Conservation (phyloP, 2,329 filamentous ascomycete genomes). For the Geosmithia flava region DNA sequence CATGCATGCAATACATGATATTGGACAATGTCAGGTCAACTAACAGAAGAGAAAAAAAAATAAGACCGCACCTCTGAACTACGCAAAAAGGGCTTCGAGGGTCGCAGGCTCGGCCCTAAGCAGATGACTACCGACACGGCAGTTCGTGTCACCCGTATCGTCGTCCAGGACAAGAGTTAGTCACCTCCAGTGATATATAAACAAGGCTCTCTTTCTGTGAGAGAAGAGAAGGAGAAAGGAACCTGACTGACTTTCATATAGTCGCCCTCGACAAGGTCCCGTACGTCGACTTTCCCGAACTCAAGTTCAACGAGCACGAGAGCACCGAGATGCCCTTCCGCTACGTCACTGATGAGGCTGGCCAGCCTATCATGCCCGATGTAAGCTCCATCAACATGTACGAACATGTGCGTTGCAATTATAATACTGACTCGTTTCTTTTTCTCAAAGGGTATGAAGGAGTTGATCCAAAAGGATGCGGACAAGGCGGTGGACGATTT, state of each 20-base stretch:
- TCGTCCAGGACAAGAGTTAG: conserved; percentile 72
- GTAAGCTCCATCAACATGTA: conserved; percentile 34
- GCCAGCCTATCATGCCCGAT: conserved; percentile 81
- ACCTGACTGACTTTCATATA: conserved; percentile 19
- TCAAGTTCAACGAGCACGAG: conserved; percentile 83
- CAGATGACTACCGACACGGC: conserved; percentile 99
- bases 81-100: conserved; percentile 82
- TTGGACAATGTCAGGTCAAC: not conserved
- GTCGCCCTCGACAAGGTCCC: conserved; percentile 66
- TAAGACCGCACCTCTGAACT: conserved; percentile 90
- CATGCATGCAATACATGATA: not conserved
- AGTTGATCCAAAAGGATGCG: conserved; percentile 84
- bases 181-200: not conserved
- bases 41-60: no score
- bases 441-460: conserved; percentile 68
- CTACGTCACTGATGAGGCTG: conserved; percentile 68
- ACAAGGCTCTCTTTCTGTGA: not conserved
- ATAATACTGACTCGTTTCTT: not conserved
- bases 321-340: conserved; percentile 97
- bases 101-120: conserved; percentile 75
- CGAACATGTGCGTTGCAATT: no score
- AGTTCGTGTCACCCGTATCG: conserved; percentile 81
- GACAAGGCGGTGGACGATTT: conserved; percentile 86
- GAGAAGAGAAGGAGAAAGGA: no score
- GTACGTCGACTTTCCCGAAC: conserved; percentile 80